Evolutionary conservation across 371 early-diverging fungal genomes (phyloP).

Genomic region (Zancudomyces culisetae): DNA sequence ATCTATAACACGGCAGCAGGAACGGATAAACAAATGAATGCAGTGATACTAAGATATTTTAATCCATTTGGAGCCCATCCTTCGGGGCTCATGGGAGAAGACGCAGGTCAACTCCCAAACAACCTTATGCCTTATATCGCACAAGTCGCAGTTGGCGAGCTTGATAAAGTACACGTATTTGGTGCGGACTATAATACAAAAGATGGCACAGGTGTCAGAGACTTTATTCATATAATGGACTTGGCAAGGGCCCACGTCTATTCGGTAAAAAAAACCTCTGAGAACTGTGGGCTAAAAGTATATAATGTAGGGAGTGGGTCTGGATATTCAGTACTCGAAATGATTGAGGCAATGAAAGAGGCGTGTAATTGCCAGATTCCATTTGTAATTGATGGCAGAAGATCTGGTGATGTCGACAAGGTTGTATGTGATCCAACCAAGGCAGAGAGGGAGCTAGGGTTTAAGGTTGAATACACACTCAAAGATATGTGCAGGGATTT

Average conservation of each 20-base stretch:
- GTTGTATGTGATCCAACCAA: constrained; percentile 54
- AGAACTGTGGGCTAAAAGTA: constrained; percentile 24
- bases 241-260: constrained; percentile 66
- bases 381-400: constrained; percentile 37
- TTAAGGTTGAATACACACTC: constrained; percentile 43
- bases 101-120: constrained; percentile 59
- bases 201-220: constrained; percentile 75
- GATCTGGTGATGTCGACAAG: constrained; percentile 71
- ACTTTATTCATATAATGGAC: constrained; percentile 78
- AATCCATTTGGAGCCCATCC: constrained; percentile 80
- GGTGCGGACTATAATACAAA: constrained; percentile 70
- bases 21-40: constrained; percentile 36
- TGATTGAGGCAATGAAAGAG: constrained; percentile 53
- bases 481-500: constrained; percentile 61
- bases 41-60: constrained; percentile 65
- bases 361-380: constrained; percentile 43
- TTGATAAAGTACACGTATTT: constrained; percentile 50
- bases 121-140: constrained; percentile 77
- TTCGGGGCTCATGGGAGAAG: constrained; percentile 71
- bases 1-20: constrained; percentile 30
- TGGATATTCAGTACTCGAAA: constrained; percentile 71
- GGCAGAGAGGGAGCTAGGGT: constrained; percentile 47
- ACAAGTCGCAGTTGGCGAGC: constrained; percentile 60
- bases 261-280: constrained; percentile 43
- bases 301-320: constrained; percentile 69